Evolutionary conservation across 176 grass and related monocot species (phyloP), one percentile per base, ranked within the genome.

Genomic region (Phyllostachys edulis): DNA sequence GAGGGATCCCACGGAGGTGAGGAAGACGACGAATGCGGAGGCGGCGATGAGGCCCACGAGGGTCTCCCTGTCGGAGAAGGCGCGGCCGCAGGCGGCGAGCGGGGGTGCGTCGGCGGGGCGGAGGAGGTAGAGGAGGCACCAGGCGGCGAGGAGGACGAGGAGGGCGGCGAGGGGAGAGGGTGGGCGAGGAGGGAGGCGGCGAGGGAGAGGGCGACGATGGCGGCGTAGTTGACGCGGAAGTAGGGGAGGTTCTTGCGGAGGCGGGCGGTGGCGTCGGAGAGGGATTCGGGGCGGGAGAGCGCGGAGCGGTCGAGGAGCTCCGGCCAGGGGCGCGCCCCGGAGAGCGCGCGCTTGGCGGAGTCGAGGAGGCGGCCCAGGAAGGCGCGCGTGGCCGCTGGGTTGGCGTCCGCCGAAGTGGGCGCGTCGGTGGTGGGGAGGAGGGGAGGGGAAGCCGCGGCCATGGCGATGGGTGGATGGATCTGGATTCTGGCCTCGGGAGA

Each of bases 151-250:
- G 44, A 90, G 76, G 29, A 81, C 69, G 76, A 90, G 85, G 29
- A 29, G 29, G 29, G 29, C 29, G 29, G 29, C 29, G 29, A 29
- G 29, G 29, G 29, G 29, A 29, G 29, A 1, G 29, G 29, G 29
- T 29, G 29, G 29, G 29, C 29, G 29, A 29, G 29, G 29, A 29
- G 29, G 71, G 71, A 37, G 39, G 84, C 41, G 69, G 74, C 75
- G 29, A 93, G 85, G 17, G 82, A 82, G 77, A 90, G 45, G 26
- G 71, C 80, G 44, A 87, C 66, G 27, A 87, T 16, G 39, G 87
- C 67, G 26, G 87, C 44, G 85, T 97, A 97, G 89, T 97, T 97
- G 75, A 86, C 89, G 52, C 89, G 89, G 76, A 97, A 97, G 91
- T 97, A 94, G 66, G 85, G 45, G 24, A 97, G 82, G 87, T 92